These are phyloP conservation scores for Viola odorata DNA, from an alignment of 345 rosid genomes.

Conservation along the genomic window DNA sequence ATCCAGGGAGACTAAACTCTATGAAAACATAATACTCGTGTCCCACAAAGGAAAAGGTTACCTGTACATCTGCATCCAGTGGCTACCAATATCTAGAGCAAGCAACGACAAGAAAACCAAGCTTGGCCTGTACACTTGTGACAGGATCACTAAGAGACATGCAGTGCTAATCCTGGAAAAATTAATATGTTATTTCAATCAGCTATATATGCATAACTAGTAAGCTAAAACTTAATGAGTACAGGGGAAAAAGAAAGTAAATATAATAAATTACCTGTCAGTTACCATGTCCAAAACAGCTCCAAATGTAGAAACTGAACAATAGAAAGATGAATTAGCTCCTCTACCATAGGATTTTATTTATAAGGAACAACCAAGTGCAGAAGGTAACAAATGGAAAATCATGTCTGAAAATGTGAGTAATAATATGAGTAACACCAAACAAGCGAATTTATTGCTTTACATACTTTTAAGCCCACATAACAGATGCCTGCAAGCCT, in stretches of 20 bases:
- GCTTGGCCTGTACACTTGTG: conserved; percentile 92
- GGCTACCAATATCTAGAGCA: conserved; percentile 86
- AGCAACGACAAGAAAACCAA: conserved; percentile 74
- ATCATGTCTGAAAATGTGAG: not conserved
- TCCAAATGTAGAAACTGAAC: conserved; percentile 89
- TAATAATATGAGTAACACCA: too few relatives aligned
- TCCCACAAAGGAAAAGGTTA: conserved; percentile 16
- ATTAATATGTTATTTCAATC: conserved; percentile 14
- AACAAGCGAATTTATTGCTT: too few relatives aligned
- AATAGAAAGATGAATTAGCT: conserved; percentile 17
- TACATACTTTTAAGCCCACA: too few relatives aligned
- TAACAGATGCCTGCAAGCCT: too few relatives aligned
- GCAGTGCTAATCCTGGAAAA: conserved; percentile 88
- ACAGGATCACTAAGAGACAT: conserved; percentile 81
- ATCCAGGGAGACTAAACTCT: not conserved
- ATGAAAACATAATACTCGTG: not conserved
- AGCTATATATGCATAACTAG: conserved; percentile 1
- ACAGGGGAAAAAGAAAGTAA: not conserved
- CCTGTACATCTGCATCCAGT: conserved; percentile 98
- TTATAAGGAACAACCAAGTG: not conserved
- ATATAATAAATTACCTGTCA: conserved; percentile 52
- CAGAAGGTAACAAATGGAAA: not conserved
- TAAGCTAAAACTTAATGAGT: not conserved
- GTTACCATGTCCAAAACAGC: conserved; percentile 97
- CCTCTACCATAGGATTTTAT: not conserved